Percentiles rank a stretch among this genome's conserved stretches.
These are phyloP conservation scores for Syncephalastrum racemosum DNA, from an alignment of 371 early-diverging fungal genomes.

Conservation along the genomic window DNA sequence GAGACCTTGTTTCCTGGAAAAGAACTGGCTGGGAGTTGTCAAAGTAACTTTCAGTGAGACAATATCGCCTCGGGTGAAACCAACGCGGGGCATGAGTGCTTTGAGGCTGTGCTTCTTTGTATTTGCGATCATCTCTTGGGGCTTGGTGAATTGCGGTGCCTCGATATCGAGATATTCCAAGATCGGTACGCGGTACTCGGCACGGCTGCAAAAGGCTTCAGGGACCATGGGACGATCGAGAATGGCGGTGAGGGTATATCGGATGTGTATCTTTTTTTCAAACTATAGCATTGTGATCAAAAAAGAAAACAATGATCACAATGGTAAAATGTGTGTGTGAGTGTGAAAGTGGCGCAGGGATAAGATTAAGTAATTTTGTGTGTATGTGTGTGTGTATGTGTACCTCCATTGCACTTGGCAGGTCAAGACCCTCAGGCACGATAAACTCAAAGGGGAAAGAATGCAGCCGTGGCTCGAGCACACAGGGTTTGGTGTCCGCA, in stretches of 20 bases:
- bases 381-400: not conserved
- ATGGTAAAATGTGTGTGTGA: not conserved
- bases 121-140: slow-evolving; percentile 30
- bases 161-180: slow-evolving; percentile 43
- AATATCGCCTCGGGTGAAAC: slow-evolving; percentile 46
- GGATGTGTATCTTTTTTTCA: slow-evolving; percentile 32
- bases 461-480: slow-evolving; percentile 38
- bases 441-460: slow-evolving; percentile 44
- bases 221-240: slow-evolving; percentile 45
- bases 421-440: slow-evolving; percentile 31
- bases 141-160: slow-evolving; percentile 18
- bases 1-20: slow-evolving; percentile 23
- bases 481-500: slow-evolving; percentile 19
- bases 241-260: slow-evolving; percentile 39
- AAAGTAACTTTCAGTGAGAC: slow-evolving; percentile 31
- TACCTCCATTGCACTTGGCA: slow-evolving; percentile 51
- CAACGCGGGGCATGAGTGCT: slow-evolving; percentile 33
- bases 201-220: slow-evolving; percentile 36
- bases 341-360: slow-evolving; percentile 1
- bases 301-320: not conserved
- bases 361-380: not conserved
- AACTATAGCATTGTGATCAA: slow-evolving; percentile 18
- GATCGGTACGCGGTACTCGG: slow-evolving; percentile 37
- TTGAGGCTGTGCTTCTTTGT: slow-evolving; percentile 19
- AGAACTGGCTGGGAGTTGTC: slow-evolving; percentile 19